Percentiles rank a stretch among this genome's conserved stretches.
phyloP scores from a whole-genome alignment of 164 flowering plant species.

The Akebia trifoliata region DNA sequence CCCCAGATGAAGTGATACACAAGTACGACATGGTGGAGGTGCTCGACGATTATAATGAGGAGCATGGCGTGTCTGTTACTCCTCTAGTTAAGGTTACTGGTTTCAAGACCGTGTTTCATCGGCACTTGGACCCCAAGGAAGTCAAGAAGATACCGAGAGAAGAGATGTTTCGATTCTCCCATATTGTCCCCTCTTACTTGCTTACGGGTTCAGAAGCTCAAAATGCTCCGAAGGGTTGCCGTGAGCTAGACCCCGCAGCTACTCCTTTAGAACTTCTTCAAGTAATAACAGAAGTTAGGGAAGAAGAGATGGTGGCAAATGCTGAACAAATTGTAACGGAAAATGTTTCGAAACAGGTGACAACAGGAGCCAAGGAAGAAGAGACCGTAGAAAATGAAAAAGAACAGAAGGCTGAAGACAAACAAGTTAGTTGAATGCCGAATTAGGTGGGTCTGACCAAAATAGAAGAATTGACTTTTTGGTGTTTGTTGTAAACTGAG shows the following conservation, averaged over 20 bases:
- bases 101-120: constrained; percentile 64
- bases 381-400: constrained; percentile 7
- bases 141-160: constrained; percentile 46
- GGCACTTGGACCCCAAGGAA: constrained; percentile 48
- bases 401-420: background rate
- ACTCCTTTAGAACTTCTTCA: constrained; percentile 66
- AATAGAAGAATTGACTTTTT: too few species aligned
- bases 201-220: constrained; percentile 65
- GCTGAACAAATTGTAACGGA: constrained; percentile 13
- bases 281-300: constrained; percentile 36
- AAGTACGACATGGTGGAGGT: constrained; percentile 81
- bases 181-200: constrained; percentile 65
- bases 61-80: constrained; percentile 39
- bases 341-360: background rate
- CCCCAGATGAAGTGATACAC: constrained; percentile 55
- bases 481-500: too few species aligned
- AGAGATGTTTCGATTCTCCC: constrained; percentile 71
- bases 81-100: constrained; percentile 74
- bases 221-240: constrained; percentile 64
- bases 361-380: constrained; percentile 6
- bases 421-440: too few species aligned
- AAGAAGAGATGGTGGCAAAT: constrained; percentile 30
- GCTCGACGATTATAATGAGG: constrained; percentile 52
- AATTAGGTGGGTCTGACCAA: too few species aligned
- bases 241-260: constrained; percentile 79